phyloP scores from a whole-genome alignment of 805 yeast species.

The Sugiyamaella lignohabitans region DNA sequence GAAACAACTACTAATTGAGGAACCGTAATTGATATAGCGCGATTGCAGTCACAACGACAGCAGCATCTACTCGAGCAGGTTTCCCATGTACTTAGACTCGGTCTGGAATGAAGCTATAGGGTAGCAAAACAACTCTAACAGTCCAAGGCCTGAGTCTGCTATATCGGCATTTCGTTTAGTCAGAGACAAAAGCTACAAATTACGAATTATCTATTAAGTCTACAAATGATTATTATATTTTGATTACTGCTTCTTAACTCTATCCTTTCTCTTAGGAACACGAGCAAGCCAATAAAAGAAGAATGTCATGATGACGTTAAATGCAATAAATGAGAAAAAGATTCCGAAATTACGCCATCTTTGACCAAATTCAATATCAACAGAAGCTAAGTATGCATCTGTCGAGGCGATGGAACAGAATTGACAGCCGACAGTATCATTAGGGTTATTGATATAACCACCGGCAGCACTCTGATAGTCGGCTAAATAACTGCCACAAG shows the following conservation, averaged over 20 bases:
- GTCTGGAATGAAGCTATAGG: too few relatives aligned
- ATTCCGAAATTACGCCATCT: slow-evolving; percentile 59
- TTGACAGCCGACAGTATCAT: slow-evolving; percentile 47
- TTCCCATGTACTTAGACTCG: too few relatives aligned
- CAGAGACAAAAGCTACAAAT: too few relatives aligned
- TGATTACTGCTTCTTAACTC: slow-evolving; percentile 12
- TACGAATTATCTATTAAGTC: too few relatives aligned
- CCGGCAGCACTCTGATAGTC: slow-evolving; percentile 35
- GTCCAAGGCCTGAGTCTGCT: too few relatives aligned
- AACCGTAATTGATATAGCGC: too few relatives aligned
- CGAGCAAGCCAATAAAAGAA: slow-evolving; percentile 59
- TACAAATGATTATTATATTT: too few relatives aligned
- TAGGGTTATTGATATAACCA: slow-evolving; percentile 42
- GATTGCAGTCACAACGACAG: too few relatives aligned
- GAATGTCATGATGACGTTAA: slow-evolving; percentile 41
- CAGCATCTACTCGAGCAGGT: too few relatives aligned
- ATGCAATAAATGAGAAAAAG: slow-evolving; percentile 42
- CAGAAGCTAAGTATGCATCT: slow-evolving; percentile 47
- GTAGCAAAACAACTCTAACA: too few relatives aligned
- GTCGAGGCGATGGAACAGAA: slow-evolving; percentile 56
- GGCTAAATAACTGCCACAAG: slow-evolving; percentile 52
- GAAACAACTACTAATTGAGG: too few relatives aligned
- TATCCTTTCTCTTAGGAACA: slow-evolving; percentile 52
- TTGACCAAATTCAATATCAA: slow-evolving; percentile 29
- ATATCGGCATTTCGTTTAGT: too few relatives aligned